Percentiles rank a stretch among this genome's conserved stretches.
These are phyloP conservation scores for Linum lewisii DNA, from an alignment of 345 rosid genomes.

Conservation along the genomic window DNA sequence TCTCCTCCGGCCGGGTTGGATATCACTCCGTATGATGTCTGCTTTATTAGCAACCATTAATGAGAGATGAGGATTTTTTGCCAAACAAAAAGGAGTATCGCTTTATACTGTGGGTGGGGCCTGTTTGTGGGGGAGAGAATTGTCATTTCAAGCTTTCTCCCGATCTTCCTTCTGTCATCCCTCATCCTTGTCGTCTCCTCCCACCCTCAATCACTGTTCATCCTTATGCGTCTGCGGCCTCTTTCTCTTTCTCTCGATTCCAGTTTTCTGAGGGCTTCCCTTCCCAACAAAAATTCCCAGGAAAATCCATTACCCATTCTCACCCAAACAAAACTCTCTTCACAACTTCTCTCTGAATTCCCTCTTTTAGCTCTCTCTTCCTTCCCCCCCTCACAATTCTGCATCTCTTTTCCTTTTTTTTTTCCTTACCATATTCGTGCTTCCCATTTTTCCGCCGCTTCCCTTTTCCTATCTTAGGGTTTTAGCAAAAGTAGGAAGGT, in stretches of 20 bases:
- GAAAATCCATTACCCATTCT: neutral
- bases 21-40: too few species aligned
- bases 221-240: slow-evolving; percentile 12
- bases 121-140: neutral
- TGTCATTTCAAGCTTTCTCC: slow-evolving; percentile 24
- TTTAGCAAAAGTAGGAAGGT: slow-evolving; percentile 5
- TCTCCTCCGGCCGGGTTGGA: too few species aligned
- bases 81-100: too few species aligned
- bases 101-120: too few species aligned
- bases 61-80: too few species aligned
- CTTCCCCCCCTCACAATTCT: neutral
- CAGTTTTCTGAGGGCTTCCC: neutral
- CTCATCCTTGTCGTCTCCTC: slow-evolving; percentile 32
- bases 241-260: neutral
- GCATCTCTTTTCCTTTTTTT: slow-evolving; percentile 2
- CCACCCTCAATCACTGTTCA: slow-evolving; percentile 12
- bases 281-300: slow-evolving; percentile 7
- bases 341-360: too few species aligned
- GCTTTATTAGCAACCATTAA: too few species aligned
- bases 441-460: neutral
- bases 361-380: neutral
- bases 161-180: slow-evolving; percentile 16
- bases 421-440: neutral
- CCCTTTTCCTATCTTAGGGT: slow-evolving; percentile 22
- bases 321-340: too few species aligned